phyloP scores from a whole-genome alignment of 2,329 filamentous ascomycete species.

The Fusarium chuoi region DNA sequence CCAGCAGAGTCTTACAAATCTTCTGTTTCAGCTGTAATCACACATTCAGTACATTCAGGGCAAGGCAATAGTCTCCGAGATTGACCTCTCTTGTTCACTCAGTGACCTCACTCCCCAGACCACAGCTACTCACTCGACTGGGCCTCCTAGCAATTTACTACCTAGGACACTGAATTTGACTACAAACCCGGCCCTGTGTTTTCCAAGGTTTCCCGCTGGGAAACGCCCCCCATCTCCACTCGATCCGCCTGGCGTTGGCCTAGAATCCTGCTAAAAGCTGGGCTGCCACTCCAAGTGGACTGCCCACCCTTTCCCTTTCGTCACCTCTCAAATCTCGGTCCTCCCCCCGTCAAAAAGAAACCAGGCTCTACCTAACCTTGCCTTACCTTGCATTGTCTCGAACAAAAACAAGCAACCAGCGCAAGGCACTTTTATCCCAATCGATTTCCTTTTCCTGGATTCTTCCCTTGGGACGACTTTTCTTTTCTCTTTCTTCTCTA shows the following conservation, averaged over 20 bases:
- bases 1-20: not conserved
- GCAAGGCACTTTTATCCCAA: conserved; percentile 33
- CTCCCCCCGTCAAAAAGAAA: conserved; percentile 39
- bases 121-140: not conserved
- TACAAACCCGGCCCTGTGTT: conserved; percentile 19
- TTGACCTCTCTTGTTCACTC: conserved; percentile 5
- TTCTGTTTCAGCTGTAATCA: not conserved
- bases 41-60: not conserved
- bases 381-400: not conserved
- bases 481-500: conserved; percentile 1
- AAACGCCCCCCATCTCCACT: conserved; percentile 36
- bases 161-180: not conserved
- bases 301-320: conserved; percentile 39
- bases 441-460: conserved; percentile 31
- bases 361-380: conserved; percentile 30
- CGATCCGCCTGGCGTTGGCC: conserved; percentile 38
- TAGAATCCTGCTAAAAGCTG: conserved; percentile 41
- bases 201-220: conserved; percentile 39
- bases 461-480: conserved; percentile 23
- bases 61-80: not conserved
- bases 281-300: conserved; percentile 38
- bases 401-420: conserved; percentile 31
- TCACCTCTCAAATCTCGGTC: conserved; percentile 37
- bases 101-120: conserved; percentile 34
- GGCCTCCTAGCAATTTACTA: not conserved